A percentile compares a stretch with the other conserved stretches of the same genome.
These are phyloP conservation scores for Cucurbita pepo DNA, from an alignment of 306 rosid species.

Conservation along the genomic window DNA sequence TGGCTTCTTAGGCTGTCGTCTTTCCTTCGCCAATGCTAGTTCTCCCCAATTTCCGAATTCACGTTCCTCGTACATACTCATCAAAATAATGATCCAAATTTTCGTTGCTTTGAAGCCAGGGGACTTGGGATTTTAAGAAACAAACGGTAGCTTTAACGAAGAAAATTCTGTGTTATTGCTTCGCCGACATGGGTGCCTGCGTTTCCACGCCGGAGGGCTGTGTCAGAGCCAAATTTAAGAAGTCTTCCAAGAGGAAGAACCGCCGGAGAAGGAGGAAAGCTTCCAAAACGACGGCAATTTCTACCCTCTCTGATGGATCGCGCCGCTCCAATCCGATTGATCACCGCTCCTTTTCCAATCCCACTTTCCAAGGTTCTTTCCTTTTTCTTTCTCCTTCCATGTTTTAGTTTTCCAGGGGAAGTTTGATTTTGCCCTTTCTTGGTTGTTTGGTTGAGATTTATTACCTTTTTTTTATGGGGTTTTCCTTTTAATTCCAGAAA, in stretches of 20 bases:
- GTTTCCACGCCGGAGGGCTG: constrained; percentile 59
- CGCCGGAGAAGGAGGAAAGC: constrained; percentile 27
- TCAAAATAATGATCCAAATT: neutral
- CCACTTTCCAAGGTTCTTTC: constrained; percentile 53
- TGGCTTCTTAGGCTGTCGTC: constrained; percentile 11
- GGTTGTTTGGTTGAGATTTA: neutral
- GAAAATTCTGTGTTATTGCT: neutral
- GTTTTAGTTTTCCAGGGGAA: no score
- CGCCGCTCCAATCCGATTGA: constrained; percentile 25
- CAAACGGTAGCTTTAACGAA: neutral
- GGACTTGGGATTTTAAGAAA: neutral
- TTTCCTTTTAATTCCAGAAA: neutral
- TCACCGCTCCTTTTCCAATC: constrained; percentile 42
- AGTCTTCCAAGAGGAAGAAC: constrained; percentile 27
- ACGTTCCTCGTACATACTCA: neutral
- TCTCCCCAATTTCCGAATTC: neutral
- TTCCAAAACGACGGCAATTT: constrained; percentile 31
- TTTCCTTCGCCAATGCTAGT: constrained; percentile 16
- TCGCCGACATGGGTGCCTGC: constrained; percentile 61
- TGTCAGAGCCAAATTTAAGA: constrained; percentile 33
- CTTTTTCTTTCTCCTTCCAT: constrained; percentile 1
- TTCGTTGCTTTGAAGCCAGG: neutral
- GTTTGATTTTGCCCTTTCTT: neutral
- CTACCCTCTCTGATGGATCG: constrained; percentile 39
- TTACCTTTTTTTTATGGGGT: neutral